phyloP scores from a whole-genome alignment of 306 rosid genomes.

The Mucuna pruriens region DNA sequence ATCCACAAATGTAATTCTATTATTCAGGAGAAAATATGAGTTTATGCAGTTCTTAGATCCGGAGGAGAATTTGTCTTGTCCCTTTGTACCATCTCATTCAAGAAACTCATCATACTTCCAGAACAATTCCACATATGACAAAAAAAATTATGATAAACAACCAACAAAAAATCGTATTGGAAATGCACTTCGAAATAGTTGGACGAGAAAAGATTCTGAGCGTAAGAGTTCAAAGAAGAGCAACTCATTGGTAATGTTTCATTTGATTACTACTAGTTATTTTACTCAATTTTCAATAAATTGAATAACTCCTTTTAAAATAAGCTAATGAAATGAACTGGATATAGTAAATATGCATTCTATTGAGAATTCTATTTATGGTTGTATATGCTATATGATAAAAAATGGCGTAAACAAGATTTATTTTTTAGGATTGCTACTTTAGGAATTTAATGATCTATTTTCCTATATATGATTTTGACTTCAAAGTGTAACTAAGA shows the following conservation, averaged over 20 bases:
- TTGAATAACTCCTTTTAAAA: constrained; percentile 10
- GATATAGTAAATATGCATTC: not conserved
- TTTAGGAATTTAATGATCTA: too few species aligned
- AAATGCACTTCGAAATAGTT: constrained; percentile 70
- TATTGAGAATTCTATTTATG: not conserved
- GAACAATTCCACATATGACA: constrained; percentile 41
- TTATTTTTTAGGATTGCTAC: not conserved
- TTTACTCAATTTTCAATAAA: not conserved
- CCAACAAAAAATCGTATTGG: constrained; percentile 67
- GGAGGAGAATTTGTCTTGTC: constrained; percentile 57
- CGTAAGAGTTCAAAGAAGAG: constrained; percentile 58
- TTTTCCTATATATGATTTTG: too few species aligned
- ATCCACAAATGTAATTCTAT: constrained; percentile 31
- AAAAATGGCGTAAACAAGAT: not conserved
- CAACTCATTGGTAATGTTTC: constrained; percentile 62
- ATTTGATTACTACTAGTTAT: not conserved
- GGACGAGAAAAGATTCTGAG: constrained; percentile 82
- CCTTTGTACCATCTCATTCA: constrained; percentile 50
- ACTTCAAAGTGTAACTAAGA: not conserved
- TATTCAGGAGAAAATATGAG: constrained; percentile 90
- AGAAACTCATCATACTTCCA: constrained; percentile 33
- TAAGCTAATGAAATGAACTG: not conserved
- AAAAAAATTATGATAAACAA: constrained; percentile 61
- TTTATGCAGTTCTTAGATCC: constrained; percentile 53
- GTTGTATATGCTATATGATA: not conserved